Percentiles rank a stretch among this genome's conserved stretches.
phyloP scores from a whole-genome alignment of 1,284 basidiomycete genomes.

The Schizopora paradoxa region DNA sequence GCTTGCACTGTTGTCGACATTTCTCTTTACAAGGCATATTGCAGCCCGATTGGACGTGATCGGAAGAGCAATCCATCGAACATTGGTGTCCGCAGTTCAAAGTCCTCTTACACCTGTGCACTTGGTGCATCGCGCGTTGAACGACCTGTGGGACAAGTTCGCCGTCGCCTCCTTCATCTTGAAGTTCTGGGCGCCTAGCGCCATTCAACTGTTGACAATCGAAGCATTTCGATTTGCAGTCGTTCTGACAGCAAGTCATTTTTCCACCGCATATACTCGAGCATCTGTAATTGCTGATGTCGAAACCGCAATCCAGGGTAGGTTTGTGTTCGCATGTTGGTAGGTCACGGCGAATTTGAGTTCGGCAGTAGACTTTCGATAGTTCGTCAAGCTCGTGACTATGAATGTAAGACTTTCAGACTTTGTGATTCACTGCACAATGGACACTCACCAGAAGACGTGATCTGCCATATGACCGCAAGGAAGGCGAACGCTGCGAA shows the following conservation, averaged over 20 bases:
- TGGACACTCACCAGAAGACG: constrained; percentile 49
- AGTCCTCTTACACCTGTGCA: constrained; percentile 46
- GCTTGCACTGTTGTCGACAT: constrained; percentile 55
- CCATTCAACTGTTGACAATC: constrained; percentile 41
- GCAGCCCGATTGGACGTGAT: constrained; percentile 49
- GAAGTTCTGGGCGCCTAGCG: too few species aligned
- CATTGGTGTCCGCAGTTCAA: constrained; percentile 61
- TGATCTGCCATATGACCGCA: constrained; percentile 52
- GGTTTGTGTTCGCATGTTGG: constrained; percentile 53
- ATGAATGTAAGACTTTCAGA: constrained; percentile 4
- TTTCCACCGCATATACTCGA: constrained; percentile 35
- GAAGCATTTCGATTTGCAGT: constrained; percentile 44
- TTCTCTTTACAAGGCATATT: constrained; percentile 34
- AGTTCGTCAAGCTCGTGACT: constrained; percentile 48
- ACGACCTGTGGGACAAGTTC: constrained; percentile 14
- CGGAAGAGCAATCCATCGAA: constrained; percentile 41
- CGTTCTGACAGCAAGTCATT: constrained; percentile 53
- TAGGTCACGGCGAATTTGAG: constrained; percentile 41
- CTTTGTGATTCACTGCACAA: background rate
- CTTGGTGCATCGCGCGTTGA: constrained; percentile 34
- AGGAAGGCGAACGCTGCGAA: constrained; percentile 47
- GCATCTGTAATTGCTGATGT: constrained; percentile 40
- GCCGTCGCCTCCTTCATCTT: too few species aligned
- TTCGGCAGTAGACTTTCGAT: constrained; percentile 40
- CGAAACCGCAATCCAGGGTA: constrained; percentile 40